Evolutionary conservation across 208 protist species (phyloP).

Genomic region (Trypanosoma vivax): DNA sequence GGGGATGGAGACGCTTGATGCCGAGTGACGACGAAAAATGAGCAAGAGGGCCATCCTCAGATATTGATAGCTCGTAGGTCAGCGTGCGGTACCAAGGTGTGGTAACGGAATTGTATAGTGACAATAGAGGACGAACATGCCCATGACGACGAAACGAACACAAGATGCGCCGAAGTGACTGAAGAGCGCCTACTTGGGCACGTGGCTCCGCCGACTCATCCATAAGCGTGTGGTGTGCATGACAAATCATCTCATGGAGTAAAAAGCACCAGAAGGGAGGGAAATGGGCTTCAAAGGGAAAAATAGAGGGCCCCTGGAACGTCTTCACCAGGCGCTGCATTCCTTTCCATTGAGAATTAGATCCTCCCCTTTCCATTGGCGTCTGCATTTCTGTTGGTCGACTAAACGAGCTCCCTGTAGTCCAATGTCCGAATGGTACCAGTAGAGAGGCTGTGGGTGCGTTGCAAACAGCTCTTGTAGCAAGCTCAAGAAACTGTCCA

Average conservation of each 20-base stretch:
- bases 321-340: neutral
- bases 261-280: constrained; percentile 17
- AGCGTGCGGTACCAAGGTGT: neutral
- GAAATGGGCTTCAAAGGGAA: neutral
- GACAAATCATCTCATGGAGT: constrained; percentile 13
- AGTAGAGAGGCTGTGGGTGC: constrained; percentile 3
- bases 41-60: neutral
- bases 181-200: constrained; percentile 31
- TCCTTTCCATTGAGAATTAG: too few relatives aligned
- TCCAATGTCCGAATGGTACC: neutral
- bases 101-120: constrained; percentile 26
- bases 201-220: neutral
- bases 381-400: too few relatives aligned
- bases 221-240: constrained; percentile 7
- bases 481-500: constrained; percentile 7
- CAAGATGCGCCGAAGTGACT: constrained; percentile 55
- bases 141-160: constrained; percentile 46
- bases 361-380: too few relatives aligned
- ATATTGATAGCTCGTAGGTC: neutral
- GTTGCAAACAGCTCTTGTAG: constrained; percentile 6
- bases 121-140: constrained; percentile 44
- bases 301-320: neutral
- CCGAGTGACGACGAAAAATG: neutral
- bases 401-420: too few relatives aligned
- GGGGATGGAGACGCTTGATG: neutral